Conservation (phyloP, 75 land plant species). For the Pinus tabuliformis region DNA sequence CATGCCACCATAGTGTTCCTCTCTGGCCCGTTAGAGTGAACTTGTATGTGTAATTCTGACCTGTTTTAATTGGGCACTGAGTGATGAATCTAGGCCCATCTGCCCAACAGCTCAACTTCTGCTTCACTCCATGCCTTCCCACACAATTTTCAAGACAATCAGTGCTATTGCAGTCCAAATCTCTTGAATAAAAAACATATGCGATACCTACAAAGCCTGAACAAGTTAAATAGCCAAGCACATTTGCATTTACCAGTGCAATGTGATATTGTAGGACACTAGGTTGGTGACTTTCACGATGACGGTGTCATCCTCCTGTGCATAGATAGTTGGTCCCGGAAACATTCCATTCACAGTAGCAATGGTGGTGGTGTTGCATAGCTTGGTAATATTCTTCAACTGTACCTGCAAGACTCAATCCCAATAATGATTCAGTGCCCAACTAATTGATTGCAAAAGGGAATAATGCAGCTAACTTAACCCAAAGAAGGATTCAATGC, state of each 20-base stretch:
- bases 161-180: no score
- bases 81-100: slow-evolving; percentile 51
- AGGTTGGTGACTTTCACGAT: slow-evolving; percentile 46
- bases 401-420: slow-evolving; percentile 24
- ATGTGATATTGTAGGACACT: slow-evolving; percentile 38
- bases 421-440: neutral
- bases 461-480: neutral
- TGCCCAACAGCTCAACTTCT: slow-evolving; percentile 29
- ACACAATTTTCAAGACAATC: neutral
- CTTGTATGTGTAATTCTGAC: slow-evolving; percentile 17
- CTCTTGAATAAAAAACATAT: no score
- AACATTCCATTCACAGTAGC: slow-evolving; percentile 50
- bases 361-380: slow-evolving; percentile 35
- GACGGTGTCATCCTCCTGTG: slow-evolving; percentile 46
- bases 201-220: neutral
- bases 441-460: neutral
- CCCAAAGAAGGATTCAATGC: no score
- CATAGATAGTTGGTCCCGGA: slow-evolving; percentile 60
- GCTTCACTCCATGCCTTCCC: slow-evolving; percentile 58
- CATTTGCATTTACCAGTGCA: slow-evolving; percentile 31
- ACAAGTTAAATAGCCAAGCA: neutral
- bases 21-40: slow-evolving; percentile 19
- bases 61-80: slow-evolving; percentile 47
- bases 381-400: slow-evolving; percentile 22
- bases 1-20: slow-evolving; percentile 57